phyloP scores from a whole-genome alignment of 805 yeast genomes.

The Myxozyma kluyveri region DNA sequence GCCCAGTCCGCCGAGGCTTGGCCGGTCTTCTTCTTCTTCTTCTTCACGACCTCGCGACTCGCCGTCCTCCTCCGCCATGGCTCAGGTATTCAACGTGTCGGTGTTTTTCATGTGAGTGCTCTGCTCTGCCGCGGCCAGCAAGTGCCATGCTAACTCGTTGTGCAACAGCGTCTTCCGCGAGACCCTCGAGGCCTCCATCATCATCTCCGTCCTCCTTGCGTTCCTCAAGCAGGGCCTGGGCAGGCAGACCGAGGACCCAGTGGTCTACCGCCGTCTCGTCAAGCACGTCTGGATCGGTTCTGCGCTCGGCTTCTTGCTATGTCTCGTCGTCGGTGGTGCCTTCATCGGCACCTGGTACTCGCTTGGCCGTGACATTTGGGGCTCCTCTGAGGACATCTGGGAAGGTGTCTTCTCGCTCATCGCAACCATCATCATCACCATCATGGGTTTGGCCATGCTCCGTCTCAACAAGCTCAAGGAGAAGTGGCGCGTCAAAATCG shows the following conservation, averaged over 20 bases:
- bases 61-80: constrained; percentile 39
- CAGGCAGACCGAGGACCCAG: constrained; percentile 34
- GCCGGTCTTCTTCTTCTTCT: not conserved
- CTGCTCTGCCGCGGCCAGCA: not conserved
- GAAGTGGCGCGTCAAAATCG: constrained; percentile 95
- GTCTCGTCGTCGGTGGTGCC: constrained; percentile 85
- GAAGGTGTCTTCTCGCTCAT: constrained; percentile 92
- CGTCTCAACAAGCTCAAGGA: constrained; percentile 94
- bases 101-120: constrained; percentile 31
- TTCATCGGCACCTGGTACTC: constrained; percentile 92
- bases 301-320: constrained; percentile 64
- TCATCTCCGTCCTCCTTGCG: constrained; percentile 86
- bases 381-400: constrained; percentile 88
- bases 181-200: constrained; percentile 85
- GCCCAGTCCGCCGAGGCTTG: not conserved
- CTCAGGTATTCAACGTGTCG: constrained; percentile 53
- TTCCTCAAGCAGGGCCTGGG: constrained; percentile 89
- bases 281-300: constrained; percentile 89
- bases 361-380: constrained; percentile 78
- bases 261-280: constrained; percentile 59
- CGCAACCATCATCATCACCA: constrained; percentile 82
- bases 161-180: constrained; percentile 70
- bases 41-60: not conserved
- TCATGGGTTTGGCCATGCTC: constrained; percentile 96
- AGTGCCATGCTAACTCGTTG: not conserved